Evolutionary conservation across 2,329 filamentous ascomycete species (phyloP), one percentile per base, ranked within the genome.

Genomic region (Pestalotiopsis sp.): DNA sequence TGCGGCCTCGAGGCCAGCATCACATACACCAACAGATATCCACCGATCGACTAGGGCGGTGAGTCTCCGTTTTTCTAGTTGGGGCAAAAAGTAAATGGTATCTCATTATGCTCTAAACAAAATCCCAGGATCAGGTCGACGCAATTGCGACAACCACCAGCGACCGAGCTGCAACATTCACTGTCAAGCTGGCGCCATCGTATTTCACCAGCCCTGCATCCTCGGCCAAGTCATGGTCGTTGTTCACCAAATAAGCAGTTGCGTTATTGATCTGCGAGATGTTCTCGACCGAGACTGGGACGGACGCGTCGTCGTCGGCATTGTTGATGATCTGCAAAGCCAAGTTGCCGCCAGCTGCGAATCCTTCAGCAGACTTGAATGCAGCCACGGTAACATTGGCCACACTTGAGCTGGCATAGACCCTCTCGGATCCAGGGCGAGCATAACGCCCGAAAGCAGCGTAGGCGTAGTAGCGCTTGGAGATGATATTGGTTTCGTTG

Each of bases 281-380:
- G 25, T 36, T 25, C 3, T 45, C 23, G 12, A 64, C 41, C 7
- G 25, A 20, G 38, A 64, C 38, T 3, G 61, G 61, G 6, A 31
- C 20, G 4, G 38, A 13, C 3, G 41, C 36, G 13, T 36, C 23
- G 36, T 64, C 61, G 61, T 64, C 61, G 20, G 38, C 38, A 31
- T 64, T 64, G 61, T 64, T 64, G 20, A 64, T 64, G 41, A 64
- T 52, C 20, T 64, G 61, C 40, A 64, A 31, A 20, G 61, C 61
- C 61, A 64, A 20, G 40, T 64, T 64, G 23, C 61, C 61, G 40
- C 61, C 61, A 11, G 61, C 17, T 14, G 36, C 38, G 38, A 64
- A 64, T 20, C 61, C 61, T 23, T 64, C 61, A 3, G 61, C 38
- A 17, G 61, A 45, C n/a, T 17, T 64, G 40, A 64, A 64, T 4